A percentile compares a stretch with the other conserved stretches of the same genome.
Conservation (phyloP, 1,284 basidiomycete genomes). For the Cystobasidiaceae sp. region DNA sequence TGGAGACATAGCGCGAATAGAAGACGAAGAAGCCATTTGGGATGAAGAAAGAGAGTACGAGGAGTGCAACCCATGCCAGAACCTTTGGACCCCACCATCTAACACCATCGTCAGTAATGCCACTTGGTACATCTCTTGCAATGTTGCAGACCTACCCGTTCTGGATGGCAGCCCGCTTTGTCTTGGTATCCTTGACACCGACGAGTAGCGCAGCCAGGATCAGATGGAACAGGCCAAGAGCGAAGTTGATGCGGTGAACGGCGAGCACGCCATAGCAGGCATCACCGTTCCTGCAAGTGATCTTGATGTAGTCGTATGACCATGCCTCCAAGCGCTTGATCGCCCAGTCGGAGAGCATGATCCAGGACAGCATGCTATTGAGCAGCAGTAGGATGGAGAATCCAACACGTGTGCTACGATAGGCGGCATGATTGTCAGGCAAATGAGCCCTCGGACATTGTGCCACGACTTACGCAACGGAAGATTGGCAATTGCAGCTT, state of each 20-base stretch:
- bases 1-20: constrained; percentile 76
- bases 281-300: constrained; percentile 78
- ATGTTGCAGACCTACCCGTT: constrained; percentile 72
- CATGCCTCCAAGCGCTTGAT: constrained; percentile 85
- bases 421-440: not conserved
- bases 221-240: constrained; percentile 81
- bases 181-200: constrained; percentile 80
- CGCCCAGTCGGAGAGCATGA: constrained; percentile 85
- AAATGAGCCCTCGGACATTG: not conserved
- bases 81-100: constrained; percentile 99
- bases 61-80: constrained; percentile 71
- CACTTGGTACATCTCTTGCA: too few relatives aligned
- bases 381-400: constrained; percentile 94
- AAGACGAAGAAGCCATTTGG: constrained; percentile 93
- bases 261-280: constrained; percentile 96
- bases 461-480: constrained; percentile 60
- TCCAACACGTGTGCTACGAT: constrained; percentile 69
- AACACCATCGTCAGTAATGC: not conserved
- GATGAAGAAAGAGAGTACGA: constrained; percentile 80
- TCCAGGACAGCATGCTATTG: constrained; percentile 94
- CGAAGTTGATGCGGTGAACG: constrained; percentile 96
- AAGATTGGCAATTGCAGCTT: constrained; percentile 98
- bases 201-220: constrained; percentile 73
- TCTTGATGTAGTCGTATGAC: constrained; percentile 95
- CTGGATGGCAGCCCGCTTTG: constrained; percentile 88